A percentile compares a stretch with the other conserved stretches of the same genome.
These are phyloP conservation scores for Macrophomina tecta DNA, from an alignment of 2,329 filamentous ascomycete genomes.

Conservation along the genomic window DNA sequence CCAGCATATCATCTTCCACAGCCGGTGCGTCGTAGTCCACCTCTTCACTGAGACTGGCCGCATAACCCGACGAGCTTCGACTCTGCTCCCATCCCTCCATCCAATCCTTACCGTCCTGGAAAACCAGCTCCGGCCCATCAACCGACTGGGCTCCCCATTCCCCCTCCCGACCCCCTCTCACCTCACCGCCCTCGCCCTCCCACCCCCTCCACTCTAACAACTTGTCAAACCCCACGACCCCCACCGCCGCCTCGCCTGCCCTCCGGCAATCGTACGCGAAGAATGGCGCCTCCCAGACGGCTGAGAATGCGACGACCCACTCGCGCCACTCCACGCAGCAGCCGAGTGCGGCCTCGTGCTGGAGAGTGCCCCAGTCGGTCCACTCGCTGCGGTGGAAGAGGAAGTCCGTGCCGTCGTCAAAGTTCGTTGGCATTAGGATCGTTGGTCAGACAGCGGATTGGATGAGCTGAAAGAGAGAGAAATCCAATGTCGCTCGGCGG, in stretches of 20 bases:
- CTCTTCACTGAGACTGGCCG: too few relatives aligned
- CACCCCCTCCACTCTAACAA: background rate
- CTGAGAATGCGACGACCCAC: constrained; percentile 19
- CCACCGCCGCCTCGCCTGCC: background rate
- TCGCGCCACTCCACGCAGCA: constrained; percentile 15
- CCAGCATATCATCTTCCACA: background rate
- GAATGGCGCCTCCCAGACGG: background rate
- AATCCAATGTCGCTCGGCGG: too few relatives aligned
- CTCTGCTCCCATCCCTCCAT: too few relatives aligned
- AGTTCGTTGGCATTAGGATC: too few relatives aligned
- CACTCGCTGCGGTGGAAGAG: background rate
- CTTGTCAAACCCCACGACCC: background rate
- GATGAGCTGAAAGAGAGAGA: too few relatives aligned
- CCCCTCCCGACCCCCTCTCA: background rate
- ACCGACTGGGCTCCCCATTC: background rate
- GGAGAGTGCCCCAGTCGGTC: constrained; percentile 24
- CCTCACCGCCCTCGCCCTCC: background rate
- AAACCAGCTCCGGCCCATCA: too few relatives aligned
- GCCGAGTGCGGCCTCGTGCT: constrained; percentile 13
- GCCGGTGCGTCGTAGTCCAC: background rate
- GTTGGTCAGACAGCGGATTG: too few relatives aligned
- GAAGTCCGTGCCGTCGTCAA: background rate
- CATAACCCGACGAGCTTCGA: too few relatives aligned
- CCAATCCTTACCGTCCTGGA: too few relatives aligned
- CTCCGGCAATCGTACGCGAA: constrained; percentile 1